These are phyloP conservation scores for Cercospora sp. DNA, from an alignment of 2,329 filamentous ascomycete species.

Conservation along the genomic window DNA sequence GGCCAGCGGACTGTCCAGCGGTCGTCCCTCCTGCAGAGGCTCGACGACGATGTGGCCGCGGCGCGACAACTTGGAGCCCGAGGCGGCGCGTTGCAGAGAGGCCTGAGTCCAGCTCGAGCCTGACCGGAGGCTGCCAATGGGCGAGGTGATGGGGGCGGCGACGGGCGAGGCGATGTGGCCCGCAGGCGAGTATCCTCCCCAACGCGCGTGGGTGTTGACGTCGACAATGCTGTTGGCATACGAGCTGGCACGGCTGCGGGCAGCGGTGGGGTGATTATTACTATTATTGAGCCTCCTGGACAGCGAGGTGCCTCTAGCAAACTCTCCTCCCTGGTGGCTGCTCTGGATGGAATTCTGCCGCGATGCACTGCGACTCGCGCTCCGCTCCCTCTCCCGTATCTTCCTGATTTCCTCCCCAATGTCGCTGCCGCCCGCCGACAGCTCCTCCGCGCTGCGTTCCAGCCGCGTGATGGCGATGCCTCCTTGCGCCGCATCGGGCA, in stretches of 20 bases:
- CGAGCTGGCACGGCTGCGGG: conserved; percentile 60
- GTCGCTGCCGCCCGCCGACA: conserved; percentile 67
- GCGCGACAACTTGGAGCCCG: conserved; percentile 43
- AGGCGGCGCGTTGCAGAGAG: conserved; percentile 39
- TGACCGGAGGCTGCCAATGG: conserved; percentile 60
- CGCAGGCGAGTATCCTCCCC: conserved; percentile 63
- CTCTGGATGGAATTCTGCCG: conserved; percentile 31
- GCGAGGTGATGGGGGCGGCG: conserved; percentile 34
- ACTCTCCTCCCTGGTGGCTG: conserved; percentile 18
- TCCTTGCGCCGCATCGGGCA: conserved; percentile 12
- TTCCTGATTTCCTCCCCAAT: conserved; percentile 76
- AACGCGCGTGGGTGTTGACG: conserved; percentile 64
- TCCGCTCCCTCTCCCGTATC: conserved; percentile 57
- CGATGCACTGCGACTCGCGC: conserved; percentile 25
- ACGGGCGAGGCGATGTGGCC: background rate
- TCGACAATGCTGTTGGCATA: conserved; percentile 60
- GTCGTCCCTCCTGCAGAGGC: conserved; percentile 39
- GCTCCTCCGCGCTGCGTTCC: conserved; percentile 71
- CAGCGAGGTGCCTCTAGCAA: conserved; percentile 8
- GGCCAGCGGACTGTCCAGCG: conserved; percentile 39
- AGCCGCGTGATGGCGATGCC: conserved; percentile 65
- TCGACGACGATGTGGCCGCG: conserved; percentile 45
- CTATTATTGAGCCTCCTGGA: conserved; percentile 9
- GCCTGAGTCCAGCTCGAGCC: conserved; percentile 45
- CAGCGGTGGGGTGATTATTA: conserved; percentile 11